These are phyloP conservation scores for Eutrema yunnanense DNA, from an alignment of 345 rosid genomes.

Conservation along the genomic window DNA sequence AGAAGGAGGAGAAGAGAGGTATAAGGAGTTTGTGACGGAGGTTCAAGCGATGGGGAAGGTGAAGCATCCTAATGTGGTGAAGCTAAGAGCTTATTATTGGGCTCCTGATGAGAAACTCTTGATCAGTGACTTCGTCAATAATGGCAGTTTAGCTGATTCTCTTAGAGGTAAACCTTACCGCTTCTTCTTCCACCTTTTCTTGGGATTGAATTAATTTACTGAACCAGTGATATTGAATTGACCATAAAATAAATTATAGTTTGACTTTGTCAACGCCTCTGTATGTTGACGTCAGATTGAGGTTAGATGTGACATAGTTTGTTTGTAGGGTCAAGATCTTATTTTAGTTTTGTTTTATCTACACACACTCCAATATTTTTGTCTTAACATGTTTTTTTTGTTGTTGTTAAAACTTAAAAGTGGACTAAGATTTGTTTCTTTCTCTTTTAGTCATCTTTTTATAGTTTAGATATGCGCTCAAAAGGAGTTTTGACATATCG, in stretches of 20 bases:
- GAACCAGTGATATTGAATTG: not conserved
- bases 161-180: slow-evolving; percentile 49
- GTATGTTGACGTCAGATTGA: slow-evolving; percentile 10
- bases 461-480: not conserved
- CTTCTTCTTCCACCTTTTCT: not conserved
- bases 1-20: slow-evolving; percentile 93
- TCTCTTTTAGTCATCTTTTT: slow-evolving; percentile 14
- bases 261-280: slow-evolving; percentile 23
- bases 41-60: slow-evolving; percentile 86
- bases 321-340: no score
- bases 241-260: not conserved
- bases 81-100: slow-evolving; percentile 95
- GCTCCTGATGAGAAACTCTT: slow-evolving; percentile 96
- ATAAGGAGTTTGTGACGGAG: slow-evolving; percentile 83
- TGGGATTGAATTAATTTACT: not conserved
- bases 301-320: slow-evolving; percentile 15
- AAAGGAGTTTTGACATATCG: no score
- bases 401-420: not conserved
- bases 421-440: not conserved
- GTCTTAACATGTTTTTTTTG: not conserved
- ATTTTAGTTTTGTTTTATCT: not conserved
- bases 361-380: not conserved
- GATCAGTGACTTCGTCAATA: slow-evolving; percentile 80
- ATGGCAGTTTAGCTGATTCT: slow-evolving; percentile 83
- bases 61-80: slow-evolving; percentile 93